Base-by-base conservation (phyloP, 305 asterid species). In the Withania somnifera region DNA sequence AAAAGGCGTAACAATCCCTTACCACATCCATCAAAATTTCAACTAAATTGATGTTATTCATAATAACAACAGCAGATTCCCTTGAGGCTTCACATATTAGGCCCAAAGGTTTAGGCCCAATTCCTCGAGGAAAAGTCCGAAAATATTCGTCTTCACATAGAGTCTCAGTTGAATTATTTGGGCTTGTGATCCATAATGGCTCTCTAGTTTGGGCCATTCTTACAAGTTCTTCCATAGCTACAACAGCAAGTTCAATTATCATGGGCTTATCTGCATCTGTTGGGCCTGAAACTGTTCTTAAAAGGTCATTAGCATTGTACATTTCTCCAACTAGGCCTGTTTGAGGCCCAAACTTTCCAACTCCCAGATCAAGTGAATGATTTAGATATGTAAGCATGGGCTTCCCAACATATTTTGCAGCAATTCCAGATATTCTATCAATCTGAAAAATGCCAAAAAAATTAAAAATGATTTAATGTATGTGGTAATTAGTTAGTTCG, bases 1-100 rank as follows among this genome's bases (percentile, higher is more conserved):
- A n/a, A n/a, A n/a, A n/a, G n/a, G n/a, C n/a, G n/a, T n/a, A n/a
- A n/a, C n/a, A n/a, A n/a, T 36, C 40, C 7, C 45, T 38, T 38
- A 38, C 91, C 87, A 88, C 89, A 80, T 88, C 91, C 93, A 95
- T 95, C 77, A 95, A 86, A 45, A 93, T 92, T 84, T 95, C 98
- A 11, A 94, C 97, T 7, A 95, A 89, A 85, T 90, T 91, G 79
- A 93, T 88, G 73, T 92, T 97, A 84, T 91, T 94, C 97, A 94
- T 95, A 40, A 94, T 95, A 84, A 95, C 98, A 45, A 95, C 98
- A 56, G 95, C 85, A 3, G 99, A 88, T 83, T 92, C 97, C 11
- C 97, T 80, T 0, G 99, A 94, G 3, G 98, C 98, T 87, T 95
- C 99, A 13, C 97, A 89, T 84, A 88, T 91, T 86, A 91, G 84